Percentiles rank a stretch among this genome's conserved stretches.
phyloP scores from a whole-genome alignment of 1,139 yeast species.

The Hemisphaericaspora subhashii region DNA sequence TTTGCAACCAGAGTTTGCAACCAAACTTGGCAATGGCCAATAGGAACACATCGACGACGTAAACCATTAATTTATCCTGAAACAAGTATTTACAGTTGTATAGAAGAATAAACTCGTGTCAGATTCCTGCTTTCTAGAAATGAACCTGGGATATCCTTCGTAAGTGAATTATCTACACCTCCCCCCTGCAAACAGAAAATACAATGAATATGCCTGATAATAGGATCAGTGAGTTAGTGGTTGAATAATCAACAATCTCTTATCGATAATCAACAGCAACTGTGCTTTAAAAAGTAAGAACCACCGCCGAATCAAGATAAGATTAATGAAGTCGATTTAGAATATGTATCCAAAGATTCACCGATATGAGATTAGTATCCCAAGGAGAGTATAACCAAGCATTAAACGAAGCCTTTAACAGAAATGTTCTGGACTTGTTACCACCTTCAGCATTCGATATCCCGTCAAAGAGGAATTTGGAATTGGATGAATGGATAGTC shows the following conservation, averaged over 20 bases:
- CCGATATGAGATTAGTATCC: conserved; percentile 65
- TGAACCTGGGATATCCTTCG: too few relatives aligned
- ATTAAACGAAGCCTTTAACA: conserved; percentile 53
- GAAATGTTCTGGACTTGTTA: too few relatives aligned
- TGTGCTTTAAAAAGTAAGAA: conserved; percentile 8
- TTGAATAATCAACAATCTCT: conserved; percentile 32
- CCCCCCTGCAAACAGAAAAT: conserved; percentile 46
- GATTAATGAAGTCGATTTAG: conserved; percentile 2
- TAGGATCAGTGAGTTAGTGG: conserved; percentile 46
- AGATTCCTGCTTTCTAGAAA: too few relatives aligned
- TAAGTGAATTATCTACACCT: too few relatives aligned
- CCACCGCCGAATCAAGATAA: conserved; percentile 7
- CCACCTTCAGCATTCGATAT: too few relatives aligned
- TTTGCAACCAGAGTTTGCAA: too few relatives aligned
- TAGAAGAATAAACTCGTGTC: too few relatives aligned
- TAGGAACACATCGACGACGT: too few relatives aligned
- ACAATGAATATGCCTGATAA: conserved; percentile 47
- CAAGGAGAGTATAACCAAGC: conserved; percentile 76
- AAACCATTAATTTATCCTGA: too few relatives aligned
- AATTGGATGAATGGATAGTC: conserved; percentile 77
- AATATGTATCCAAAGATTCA: conserved; percentile 20
- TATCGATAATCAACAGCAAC: conserved; percentile 21
- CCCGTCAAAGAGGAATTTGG: conserved; percentile 64
- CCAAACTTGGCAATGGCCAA: too few relatives aligned
- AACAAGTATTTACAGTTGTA: too few relatives aligned